Evolutionary conservation across 2,329 filamentous ascomycete species (phyloP), one percentile per base, ranked within the genome.

Genomic region (Beauveria bassiana): DNA sequence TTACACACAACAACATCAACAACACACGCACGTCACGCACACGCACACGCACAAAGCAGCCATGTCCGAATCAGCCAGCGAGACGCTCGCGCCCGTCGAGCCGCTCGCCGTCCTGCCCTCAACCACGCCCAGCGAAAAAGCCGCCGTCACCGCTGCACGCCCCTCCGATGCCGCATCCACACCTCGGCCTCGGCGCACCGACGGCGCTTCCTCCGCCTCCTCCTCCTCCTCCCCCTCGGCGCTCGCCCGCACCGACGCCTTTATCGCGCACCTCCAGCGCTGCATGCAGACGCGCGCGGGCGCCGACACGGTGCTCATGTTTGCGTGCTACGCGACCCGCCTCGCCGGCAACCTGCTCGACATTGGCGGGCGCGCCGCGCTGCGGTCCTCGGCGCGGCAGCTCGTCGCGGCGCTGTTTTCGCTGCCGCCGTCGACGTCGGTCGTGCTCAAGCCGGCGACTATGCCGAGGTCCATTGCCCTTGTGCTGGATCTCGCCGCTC

Each of bases 301-400:
- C 69, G 85, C 88, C 72, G 89, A 92, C 75, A 82, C 83, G 54
- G 78, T 86, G 64, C 84, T 93, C 67, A 82, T 87, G 65, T 84
- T 88, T 66, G 72, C 87, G 64, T 85, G 86, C 75, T 93, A 93
- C 77, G 75, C 80, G 63, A 80, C 87, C 60, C 85, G 84, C 64
- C 74, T 87, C 60, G 69, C 78, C 55, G 78, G 81, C 63, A 75
- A 79, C 28, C 66, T 81, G 26, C 79, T 88, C 68, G 74, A 79
- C 60, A 67, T 75, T 51, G 72, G 85, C 64, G 80, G 83, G 63
- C 78, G 84, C 45, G 81, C 85, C 59, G 81, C 86, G 64, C 77
- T 90, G 61, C 77, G 80, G 61, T 75, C 77, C 61, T 77, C 79
- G 51, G 80, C 81, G 42, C 76, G 77, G 60, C 75, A 78, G 62